phyloP scores from a whole-genome alignment of 768 basidiomycete genomes.

The Suillus bovinus region DNA sequence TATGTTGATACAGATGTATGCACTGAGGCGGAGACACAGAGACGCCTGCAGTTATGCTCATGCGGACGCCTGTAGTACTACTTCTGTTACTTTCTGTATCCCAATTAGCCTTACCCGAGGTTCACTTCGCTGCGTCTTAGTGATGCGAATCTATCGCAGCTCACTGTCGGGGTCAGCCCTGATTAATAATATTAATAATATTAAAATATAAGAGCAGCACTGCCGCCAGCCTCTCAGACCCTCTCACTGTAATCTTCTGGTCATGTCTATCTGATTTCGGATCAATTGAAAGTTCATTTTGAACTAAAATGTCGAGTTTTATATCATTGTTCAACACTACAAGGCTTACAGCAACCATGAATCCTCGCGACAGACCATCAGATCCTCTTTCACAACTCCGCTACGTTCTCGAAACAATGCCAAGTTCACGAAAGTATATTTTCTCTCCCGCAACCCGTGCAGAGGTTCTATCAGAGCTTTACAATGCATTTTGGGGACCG shows the following conservation, averaged over 20 bases:
- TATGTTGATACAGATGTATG: no score
- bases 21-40: no score
- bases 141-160: no score
- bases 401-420: constrained; percentile 79
- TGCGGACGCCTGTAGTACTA: no score
- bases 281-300: not conserved
- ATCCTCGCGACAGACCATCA: constrained; percentile 52
- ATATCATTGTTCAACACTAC: constrained; percentile 44
- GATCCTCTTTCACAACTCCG: constrained; percentile 74
- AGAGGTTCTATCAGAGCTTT: constrained; percentile 80
- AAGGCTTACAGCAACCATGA: constrained; percentile 55
- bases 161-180: no score
- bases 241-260: not conserved
- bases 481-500: constrained; percentile 80
- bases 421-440: constrained; percentile 72
- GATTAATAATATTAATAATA: no score
- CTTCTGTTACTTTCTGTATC: no score
- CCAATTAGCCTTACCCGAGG: no score
- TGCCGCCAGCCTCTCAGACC: not conserved
- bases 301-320: constrained; percentile 4
- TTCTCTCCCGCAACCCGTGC: constrained; percentile 75
- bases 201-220: no score
- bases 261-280: not conserved
- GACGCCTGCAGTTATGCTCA: no score
- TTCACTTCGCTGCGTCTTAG: no score